Evolutionary conservation across 176 grass and related monocot genomes (phyloP), one percentile per base, ranked within the genome.

Genomic region (Bromus sterilis): DNA sequence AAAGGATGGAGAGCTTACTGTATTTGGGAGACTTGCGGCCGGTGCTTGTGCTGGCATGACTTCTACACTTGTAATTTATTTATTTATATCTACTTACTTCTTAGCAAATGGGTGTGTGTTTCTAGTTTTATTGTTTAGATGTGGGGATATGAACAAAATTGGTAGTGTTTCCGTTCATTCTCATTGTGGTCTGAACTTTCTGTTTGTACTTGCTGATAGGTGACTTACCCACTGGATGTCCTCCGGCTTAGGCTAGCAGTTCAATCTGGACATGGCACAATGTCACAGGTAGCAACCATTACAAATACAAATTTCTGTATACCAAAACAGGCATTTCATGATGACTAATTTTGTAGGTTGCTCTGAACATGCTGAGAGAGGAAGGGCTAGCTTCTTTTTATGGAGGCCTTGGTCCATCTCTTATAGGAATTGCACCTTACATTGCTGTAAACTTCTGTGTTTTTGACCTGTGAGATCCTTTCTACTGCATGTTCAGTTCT

Each of bases 11-110:
- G 93, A 99, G 70, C 84, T 99, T 87, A 82, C 96, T 84, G 71
- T 99, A 26, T 80, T 95, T 74, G 96, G 96, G 62, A 99, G 96
- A 60, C 87, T 99, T 78, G 81, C 90, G 80, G 96, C 96, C 74
- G 96, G 93, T 83, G 96, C 96, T 89, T 99, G 93, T 37, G 96
- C 96, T 82, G 96, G 96, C 86, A 99, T 99, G 96, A 99, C 96
- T 72, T 99, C 96, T 85, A 99, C 96, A 72, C 91, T 99, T 88
- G 96, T 99, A 84, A 99, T 89, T 85, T 91, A 29, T 81, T 85
- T 88, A 57, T 70, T 80, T 89, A 5, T 89, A 5, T 55, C 77
- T 86, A 30, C 40, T 36, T 32, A 25, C 43, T 40, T 35, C 20
- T 35, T 62, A 63, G 20, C 60, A 71, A 36, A 70, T 62, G 9